These are phyloP conservation scores for Sporothrix brasiliensis DNA, from an alignment of 2,329 filamentous ascomycete species.

Conservation along the genomic window DNA sequence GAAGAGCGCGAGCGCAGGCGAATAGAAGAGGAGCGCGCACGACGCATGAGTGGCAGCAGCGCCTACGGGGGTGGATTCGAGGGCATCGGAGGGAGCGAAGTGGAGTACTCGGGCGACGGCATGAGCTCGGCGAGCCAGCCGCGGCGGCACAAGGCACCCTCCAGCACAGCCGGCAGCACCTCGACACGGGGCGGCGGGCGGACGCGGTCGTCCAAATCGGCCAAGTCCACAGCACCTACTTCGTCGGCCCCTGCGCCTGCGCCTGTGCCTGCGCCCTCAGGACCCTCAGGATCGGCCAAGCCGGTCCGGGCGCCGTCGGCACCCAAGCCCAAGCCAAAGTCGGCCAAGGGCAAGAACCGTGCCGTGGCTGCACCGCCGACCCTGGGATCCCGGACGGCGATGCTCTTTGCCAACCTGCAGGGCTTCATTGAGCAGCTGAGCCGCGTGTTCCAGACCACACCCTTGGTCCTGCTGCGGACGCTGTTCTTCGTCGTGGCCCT, in stretches of 20 bases:
- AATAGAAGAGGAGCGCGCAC: conserved; percentile 57
- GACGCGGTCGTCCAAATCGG: conserved; percentile 42
- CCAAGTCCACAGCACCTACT: background rate
- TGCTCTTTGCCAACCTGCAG: conserved; percentile 57
- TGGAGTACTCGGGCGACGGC: conserved; percentile 26
- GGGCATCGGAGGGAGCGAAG: conserved; percentile 1
- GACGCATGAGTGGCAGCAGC: conserved; percentile 49
- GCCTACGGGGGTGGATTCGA: background rate
- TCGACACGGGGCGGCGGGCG: conserved; percentile 42
- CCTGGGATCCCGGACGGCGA: conserved; percentile 53
- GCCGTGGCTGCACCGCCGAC: conserved; percentile 38
- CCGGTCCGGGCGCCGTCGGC: background rate
- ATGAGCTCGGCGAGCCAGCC: conserved; percentile 59
- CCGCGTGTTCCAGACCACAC: conserved; percentile 58
- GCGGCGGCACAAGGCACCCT: conserved; percentile 60
- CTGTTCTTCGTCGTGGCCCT: conserved; percentile 80
- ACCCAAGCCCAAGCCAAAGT: conserved; percentile 23
- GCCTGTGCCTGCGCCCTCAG: background rate
- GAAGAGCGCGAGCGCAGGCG: conserved; percentile 58
- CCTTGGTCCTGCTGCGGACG: conserved; percentile 61
- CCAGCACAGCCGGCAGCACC: conserved; percentile 41
- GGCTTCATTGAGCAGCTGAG: conserved; percentile 56
- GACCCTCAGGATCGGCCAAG: background rate
- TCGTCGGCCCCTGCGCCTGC: background rate
- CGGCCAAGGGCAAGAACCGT: conserved; percentile 26